These are phyloP conservation scores for Eucalyptus urophylla DNA, from an alignment of 345 rosid genomes.

Conservation along the genomic window DNA sequence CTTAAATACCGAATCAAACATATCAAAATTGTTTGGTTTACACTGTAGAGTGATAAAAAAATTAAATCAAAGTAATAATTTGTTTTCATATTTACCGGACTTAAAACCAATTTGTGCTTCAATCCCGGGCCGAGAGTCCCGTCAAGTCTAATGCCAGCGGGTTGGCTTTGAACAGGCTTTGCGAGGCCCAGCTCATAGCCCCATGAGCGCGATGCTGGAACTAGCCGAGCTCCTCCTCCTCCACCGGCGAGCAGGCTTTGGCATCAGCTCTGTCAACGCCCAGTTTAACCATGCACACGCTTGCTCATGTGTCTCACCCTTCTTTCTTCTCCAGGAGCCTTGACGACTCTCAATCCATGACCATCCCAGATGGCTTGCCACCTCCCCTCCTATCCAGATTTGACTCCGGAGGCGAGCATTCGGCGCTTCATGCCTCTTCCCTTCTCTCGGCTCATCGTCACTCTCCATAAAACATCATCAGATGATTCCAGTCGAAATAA, in stretches of 20 bases:
- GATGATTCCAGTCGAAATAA: no score
- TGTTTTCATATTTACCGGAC: neutral
- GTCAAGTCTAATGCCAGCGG: neutral
- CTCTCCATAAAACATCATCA: no score
- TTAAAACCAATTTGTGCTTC: neutral
- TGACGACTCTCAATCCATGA: neutral
- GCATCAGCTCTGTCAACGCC: neutral
- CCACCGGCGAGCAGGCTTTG: neutral
- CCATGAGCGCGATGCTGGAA: slow-evolving; percentile 4
- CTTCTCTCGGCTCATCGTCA: neutral
- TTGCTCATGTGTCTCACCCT: neutral
- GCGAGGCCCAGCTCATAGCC: slow-evolving; percentile 4
- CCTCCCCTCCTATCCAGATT: neutral
- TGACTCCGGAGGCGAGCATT: neutral
- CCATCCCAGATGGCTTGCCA: slow-evolving; percentile 6
- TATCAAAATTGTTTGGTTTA: neutral
- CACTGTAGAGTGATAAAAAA: neutral
- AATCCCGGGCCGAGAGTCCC: neutral
- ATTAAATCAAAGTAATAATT: neutral
- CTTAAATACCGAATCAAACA: neutral
- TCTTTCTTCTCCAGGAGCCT: neutral
- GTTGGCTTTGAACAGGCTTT: neutral
- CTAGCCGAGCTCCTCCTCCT: slow-evolving; percentile 3
- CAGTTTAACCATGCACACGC: slow-evolving; percentile 10
- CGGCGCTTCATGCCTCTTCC: neutral